Evolutionary conservation across 768 basidiomycete species (phyloP).

Genomic region (Goffeauzyma gilvescens): DNA sequence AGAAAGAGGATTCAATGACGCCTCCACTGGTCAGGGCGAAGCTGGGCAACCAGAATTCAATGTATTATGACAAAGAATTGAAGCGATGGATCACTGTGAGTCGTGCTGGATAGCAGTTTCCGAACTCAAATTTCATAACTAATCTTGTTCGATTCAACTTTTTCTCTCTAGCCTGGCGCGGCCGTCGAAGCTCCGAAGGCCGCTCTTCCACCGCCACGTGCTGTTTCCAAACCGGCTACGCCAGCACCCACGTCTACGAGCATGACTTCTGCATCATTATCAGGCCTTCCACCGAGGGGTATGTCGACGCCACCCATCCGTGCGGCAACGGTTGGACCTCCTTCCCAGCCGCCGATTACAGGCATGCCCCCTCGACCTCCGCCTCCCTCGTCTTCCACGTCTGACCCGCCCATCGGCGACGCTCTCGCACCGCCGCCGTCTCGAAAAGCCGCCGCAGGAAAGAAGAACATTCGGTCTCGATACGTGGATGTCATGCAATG

Average conservation of each 20-base stretch:
- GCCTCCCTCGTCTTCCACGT: slow-evolving; percentile 18
- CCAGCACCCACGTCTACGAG: slow-evolving; percentile 5
- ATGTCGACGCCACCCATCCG: slow-evolving; percentile 6
- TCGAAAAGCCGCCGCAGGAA: slow-evolving; percentile 39
- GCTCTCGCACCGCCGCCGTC: slow-evolving; percentile 37
- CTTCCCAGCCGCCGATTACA: slow-evolving; percentile 7
- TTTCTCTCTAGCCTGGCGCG: slow-evolving; percentile 38
- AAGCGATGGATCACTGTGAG: slow-evolving; percentile 86
- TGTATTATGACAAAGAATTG: slow-evolving; percentile 86
- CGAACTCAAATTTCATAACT: not conserved
- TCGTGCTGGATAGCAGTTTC: slow-evolving; percentile 1
- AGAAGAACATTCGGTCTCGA: slow-evolving; percentile 57
- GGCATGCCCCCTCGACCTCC: slow-evolving; percentile 36
- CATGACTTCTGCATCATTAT: slow-evolving; percentile 8
- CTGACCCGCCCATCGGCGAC: slow-evolving; percentile 23
- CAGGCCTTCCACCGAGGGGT: slow-evolving; percentile 9
- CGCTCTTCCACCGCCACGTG: slow-evolving; percentile 63
- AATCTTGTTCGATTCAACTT: not conserved
- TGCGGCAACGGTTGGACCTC: slow-evolving; percentile 2
- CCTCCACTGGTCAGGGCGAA: slow-evolving; percentile 72
- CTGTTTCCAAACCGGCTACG: slow-evolving; percentile 47
- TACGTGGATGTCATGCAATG: slow-evolving; percentile 77
- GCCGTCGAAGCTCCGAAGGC: slow-evolving; percentile 41
- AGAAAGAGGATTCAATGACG: slow-evolving; percentile 38
- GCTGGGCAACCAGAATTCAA: slow-evolving; percentile 71